Evolutionary conservation across 305 asterid genomes (phyloP), one percentile per base, ranked within the genome.

Genomic region (Fraxinus albicans): DNA sequence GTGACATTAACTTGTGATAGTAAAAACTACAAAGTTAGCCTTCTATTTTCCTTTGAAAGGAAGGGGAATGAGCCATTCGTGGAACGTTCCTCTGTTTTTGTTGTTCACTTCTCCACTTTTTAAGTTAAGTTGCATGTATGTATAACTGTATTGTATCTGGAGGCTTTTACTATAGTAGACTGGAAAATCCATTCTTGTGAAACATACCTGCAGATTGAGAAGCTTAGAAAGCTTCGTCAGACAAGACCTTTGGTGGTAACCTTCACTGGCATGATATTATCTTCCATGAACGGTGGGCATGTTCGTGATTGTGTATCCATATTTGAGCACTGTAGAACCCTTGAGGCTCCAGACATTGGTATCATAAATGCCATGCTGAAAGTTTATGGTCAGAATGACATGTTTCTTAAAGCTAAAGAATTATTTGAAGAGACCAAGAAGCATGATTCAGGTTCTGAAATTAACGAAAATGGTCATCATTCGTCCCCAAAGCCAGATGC

Each of bases 261-360:
- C 83, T 93, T 89, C 88, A 91, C 98, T 25, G 99, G 98, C 82
- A 90, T 96, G 97, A 92, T 94, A 88, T 84, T 83, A 83, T 87
- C 97, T 55, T 92, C 98, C 81, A 81, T 94, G 95, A 92, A 93
- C 50, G 96, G 98, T 74, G 98, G 98, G 33, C 96, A 96, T 85
- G 77, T 90, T 83, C 88, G 83, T 42, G 92, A 89, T 78, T 94
- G 98, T 78, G 40, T 89, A 77, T 86, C 90, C 63, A 92, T 96
- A 86, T 94, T 85, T 80, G 95, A 92, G 85, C 86, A 91, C 92
- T 84, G 91, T 86, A 92, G 91, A 86, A 84, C 89, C 73, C 83
- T 84, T 80, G 79, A 87, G 58, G 72, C 85, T 82, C 95, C 94
- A 33, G 95, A 96, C 80, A 91, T 89, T 70, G 99, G 98, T 63